Conservation (phyloP, 257 asterid species). For the Plantago major region DNA sequence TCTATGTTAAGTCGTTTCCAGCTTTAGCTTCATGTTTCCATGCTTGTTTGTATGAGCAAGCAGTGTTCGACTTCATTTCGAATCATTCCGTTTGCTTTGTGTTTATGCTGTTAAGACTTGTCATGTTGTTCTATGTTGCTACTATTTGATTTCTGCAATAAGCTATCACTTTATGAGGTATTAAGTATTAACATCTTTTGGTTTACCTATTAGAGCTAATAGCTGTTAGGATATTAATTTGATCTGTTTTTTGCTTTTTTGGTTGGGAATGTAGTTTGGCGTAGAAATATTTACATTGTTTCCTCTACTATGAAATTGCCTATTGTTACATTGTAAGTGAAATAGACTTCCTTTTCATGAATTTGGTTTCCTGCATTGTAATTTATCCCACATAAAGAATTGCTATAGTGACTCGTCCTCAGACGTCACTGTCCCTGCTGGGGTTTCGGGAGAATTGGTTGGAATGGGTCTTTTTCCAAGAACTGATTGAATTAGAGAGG, state of each 20-base stretch:
- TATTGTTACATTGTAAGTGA: no score
- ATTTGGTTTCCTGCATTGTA: conserved; percentile 24
- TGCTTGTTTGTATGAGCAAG: conserved; percentile 39
- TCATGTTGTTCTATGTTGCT: conserved; percentile 17
- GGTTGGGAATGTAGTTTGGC: neutral
- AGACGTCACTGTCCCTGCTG: conserved; percentile 42
- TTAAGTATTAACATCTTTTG: neutral
- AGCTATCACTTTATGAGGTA: neutral
- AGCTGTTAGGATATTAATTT: conserved; percentile 21
- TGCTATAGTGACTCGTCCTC: conserved; percentile 27
- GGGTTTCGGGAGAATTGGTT: conserved; percentile 31
- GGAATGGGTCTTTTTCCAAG: conserved; percentile 37
- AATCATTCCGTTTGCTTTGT: conserved; percentile 24
- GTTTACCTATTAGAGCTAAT: conserved; percentile 7
- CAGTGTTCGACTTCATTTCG: conserved; percentile 33
- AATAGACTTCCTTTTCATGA: conserved; percentile 12
- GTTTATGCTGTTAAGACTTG: conserved; percentile 27
- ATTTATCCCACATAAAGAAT: conserved; percentile 33
- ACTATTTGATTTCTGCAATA: conserved; percentile 23
- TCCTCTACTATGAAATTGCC: no score
- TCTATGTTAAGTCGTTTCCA: conserved; percentile 29
- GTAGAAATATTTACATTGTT: conserved; percentile 20
- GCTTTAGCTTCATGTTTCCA: conserved; percentile 21
- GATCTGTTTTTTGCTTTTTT: conserved; percentile 24
- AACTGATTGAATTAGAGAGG: conserved; percentile 13